A percentile compares a stretch with the other conserved stretches of the same genome.
These are phyloP conservation scores for Cladosporium velox DNA, from an alignment of 2,329 filamentous ascomycete species.

Conservation along the genomic window DNA sequence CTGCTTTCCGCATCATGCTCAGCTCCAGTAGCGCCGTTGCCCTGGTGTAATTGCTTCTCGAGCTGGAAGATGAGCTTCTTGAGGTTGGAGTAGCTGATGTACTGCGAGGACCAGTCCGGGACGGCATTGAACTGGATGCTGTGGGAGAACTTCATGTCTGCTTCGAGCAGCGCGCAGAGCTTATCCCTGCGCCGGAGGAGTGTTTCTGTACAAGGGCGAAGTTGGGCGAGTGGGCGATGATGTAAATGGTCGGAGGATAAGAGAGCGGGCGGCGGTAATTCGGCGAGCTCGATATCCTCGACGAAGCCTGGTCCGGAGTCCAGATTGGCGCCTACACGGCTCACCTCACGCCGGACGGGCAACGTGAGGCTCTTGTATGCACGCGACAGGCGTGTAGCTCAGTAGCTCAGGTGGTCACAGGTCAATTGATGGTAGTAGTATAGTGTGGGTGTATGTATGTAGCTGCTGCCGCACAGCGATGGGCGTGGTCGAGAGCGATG, in stretches of 20 bases:
- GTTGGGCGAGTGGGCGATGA: slow-evolving; percentile 5
- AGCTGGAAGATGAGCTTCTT: slow-evolving; percentile 98
- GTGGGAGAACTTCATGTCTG: slow-evolving; percentile 99
- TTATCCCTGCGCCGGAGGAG: slow-evolving; percentile 52
- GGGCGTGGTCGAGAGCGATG: slow-evolving; percentile 12
- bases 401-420: slow-evolving; percentile 10
- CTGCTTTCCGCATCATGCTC: slow-evolving; percentile 76
- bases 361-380: slow-evolving; percentile 15
- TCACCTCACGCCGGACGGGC: slow-evolving; percentile 15
- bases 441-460: neutral
- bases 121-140: slow-evolving; percentile 99
- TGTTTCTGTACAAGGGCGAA: slow-evolving; percentile 22
- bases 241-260: neutral
- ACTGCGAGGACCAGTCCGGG: slow-evolving; percentile 98
- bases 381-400: slow-evolving; percentile 4
- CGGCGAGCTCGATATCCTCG: slow-evolving; percentile 31
- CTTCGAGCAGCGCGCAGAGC: slow-evolving; percentile 68
- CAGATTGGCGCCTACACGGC: slow-evolving; percentile 11
- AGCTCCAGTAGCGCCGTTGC: slow-evolving; percentile 45
- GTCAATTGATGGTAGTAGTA: neutral
- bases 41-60: slow-evolving; percentile 77
- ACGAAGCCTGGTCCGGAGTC: slow-evolving; percentile 14
- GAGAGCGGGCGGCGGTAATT: slow-evolving; percentile 30
- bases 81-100: slow-evolving; percentile 97
- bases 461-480: neutral